Base-by-base conservation (phyloP, 768 basidiomycete genomes). In the Lentinula sp. region DNA sequence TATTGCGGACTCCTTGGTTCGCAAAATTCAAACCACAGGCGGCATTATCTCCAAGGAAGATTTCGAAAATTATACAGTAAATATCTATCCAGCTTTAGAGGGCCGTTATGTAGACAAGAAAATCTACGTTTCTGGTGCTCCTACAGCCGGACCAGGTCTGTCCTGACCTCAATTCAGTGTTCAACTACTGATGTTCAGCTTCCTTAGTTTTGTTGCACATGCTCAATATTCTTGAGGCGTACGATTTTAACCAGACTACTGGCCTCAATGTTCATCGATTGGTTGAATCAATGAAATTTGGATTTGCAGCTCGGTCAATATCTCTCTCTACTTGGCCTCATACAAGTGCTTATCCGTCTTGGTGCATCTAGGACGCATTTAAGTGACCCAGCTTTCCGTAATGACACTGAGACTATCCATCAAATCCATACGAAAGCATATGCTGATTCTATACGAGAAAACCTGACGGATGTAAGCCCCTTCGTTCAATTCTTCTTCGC, bases 141-240 rank as follows among this genome's bases (percentile, higher is more conserved):
- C 97, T 5, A 87, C 90, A 8, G 89, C 89, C 10, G 95, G 96
- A 5, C 88, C 91, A 53, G 79, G 81, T 82, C 65, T 60, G 74
- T 69, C 23, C 4, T 41, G 35, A 59, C 42, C n/a, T 28, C 23
- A 52, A 32, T 20, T 28, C 32, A 4, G 9, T 10, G 43, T 48
- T 6, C 36, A 16, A 15, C 49, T 52, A 36, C 35, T 48, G 59
- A 23, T 13, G 41, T 62, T 48, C 57, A 48, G 58, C 41, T 59
- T 13, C 20, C 18, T 20, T 33, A 79, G 91, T 91, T n/a, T 75
- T 98, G 45, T 74, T 97, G 43, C 90, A 93, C 69, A 90, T 98
- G 81, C 76, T 98, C n/a, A 97, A 98, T 69, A 71, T 95, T 18
- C 74, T 96, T 50, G 95, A 97, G 69, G 79, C 81, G n/a, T 98